Conservation (phyloP, 78 protist species). For the Speleostelium caveatum region DNA sequence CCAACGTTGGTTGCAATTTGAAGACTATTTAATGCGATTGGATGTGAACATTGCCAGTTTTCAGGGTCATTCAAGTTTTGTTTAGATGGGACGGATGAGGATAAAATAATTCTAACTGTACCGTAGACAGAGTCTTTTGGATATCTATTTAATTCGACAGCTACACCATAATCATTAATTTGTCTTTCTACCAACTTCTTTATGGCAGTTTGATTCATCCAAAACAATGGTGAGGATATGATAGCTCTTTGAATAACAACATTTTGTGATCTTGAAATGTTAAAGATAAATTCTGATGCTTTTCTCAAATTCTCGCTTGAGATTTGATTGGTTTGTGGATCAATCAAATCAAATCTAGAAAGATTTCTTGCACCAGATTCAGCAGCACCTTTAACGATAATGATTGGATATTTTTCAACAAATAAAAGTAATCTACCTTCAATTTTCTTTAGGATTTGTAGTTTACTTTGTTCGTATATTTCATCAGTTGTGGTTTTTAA, state of each 20-base stretch:
- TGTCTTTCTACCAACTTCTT: constrained; percentile 49
- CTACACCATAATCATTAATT: constrained; percentile 55
- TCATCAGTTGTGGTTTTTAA: neutral
- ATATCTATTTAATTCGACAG: constrained; percentile 53
- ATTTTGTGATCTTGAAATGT: constrained; percentile 65
- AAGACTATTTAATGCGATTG: constrained; percentile 52
- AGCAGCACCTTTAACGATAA: constrained; percentile 80
- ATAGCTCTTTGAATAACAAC: constrained; percentile 78
- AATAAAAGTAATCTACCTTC: constrained; percentile 41
- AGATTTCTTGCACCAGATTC: constrained; percentile 78
- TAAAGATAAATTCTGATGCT: constrained; percentile 41
- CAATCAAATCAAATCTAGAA: constrained; percentile 33
- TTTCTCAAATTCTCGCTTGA: neutral
- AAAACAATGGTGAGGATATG: constrained; percentile 74
- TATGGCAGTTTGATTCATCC: constrained; percentile 58
- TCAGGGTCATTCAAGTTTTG: neutral
- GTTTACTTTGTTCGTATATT: neutral
- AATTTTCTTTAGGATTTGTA: constrained; percentile 5
- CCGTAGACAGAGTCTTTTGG: constrained; percentile 81
- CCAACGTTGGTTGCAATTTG: constrained; percentile 83
- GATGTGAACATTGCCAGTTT: constrained; percentile 75
- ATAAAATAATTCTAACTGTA: constrained; percentile 62
- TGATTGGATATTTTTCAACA: constrained; percentile 25
- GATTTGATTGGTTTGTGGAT: neutral
- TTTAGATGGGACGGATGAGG: neutral